Conservation (phyloP, 768 basidiomycete species). For the Podaxis sp. region DNA sequence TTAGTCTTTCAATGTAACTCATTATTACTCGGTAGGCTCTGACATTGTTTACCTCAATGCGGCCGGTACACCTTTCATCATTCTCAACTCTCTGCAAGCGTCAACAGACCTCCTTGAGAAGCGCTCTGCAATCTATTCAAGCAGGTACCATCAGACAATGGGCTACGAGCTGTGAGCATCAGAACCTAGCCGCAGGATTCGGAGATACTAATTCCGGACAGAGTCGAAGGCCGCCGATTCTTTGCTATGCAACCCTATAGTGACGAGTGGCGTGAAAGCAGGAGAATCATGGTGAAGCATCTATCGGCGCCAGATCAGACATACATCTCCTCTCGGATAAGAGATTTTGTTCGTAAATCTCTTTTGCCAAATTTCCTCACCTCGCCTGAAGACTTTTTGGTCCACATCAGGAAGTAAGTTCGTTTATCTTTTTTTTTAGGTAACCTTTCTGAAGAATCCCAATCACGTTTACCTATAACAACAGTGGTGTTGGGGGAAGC, state of each 20-base stretch:
- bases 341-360: not conserved
- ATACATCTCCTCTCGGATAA: not conserved
- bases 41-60: slow-evolving; percentile 17
- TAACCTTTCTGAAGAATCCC: not conserved
- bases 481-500: slow-evolving; percentile 9
- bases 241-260: slow-evolving; percentile 12
- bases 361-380: slow-evolving; percentile 10
- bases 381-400: not conserved
- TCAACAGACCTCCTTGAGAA: slow-evolving; percentile 24
- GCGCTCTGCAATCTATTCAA: slow-evolving; percentile 21
- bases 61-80: slow-evolving; percentile 21
- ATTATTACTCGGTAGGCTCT: not conserved
- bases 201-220: not conserved
- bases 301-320: slow-evolving; percentile 4
- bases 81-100: slow-evolving; percentile 23
- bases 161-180: slow-evolving; percentile 6
- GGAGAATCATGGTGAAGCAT: slow-evolving; percentile 3
- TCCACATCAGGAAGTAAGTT: slow-evolving; percentile 13
- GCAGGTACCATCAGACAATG: slow-evolving; percentile 9
- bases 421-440: no score
- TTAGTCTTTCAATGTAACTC: not conserved
- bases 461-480: no score
- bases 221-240: not conserved
- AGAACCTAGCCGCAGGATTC: no score
- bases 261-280: slow-evolving; percentile 10